Evolutionary conservation across 495 filamentous ascomycete species (phyloP).

Genomic region (Chaetomium tenue): DNA sequence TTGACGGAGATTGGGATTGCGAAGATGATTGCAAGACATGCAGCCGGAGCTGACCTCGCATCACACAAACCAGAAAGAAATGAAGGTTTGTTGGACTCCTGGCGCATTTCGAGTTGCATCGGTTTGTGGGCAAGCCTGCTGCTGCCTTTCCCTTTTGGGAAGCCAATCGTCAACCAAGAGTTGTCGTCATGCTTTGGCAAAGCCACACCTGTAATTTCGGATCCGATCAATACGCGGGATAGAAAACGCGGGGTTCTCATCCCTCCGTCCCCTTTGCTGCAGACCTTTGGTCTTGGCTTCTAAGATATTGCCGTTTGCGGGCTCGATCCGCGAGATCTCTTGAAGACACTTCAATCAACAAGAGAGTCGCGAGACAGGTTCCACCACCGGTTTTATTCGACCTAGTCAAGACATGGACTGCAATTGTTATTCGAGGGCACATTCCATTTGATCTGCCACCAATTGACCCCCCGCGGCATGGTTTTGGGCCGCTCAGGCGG

Average conservation of each 20-base stretch:
- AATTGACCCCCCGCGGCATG: too few relatives aligned
- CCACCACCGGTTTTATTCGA: too few relatives aligned
- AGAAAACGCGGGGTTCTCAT: constrained; percentile 10
- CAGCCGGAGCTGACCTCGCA: too few relatives aligned
- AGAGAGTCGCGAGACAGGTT: too few relatives aligned
- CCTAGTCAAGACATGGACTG: too few relatives aligned
- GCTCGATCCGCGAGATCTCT: too few relatives aligned
- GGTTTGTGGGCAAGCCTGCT: not conserved
- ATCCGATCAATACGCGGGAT: constrained; percentile 9
- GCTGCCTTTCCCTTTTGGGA: not conserved
- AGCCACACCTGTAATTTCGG: constrained; percentile 21
- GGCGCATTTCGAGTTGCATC: not conserved
- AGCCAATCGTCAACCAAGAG: not conserved
- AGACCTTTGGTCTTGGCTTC: not conserved
- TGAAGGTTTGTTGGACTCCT: too few relatives aligned
- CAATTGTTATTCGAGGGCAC: too few relatives aligned
- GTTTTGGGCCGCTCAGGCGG: too few relatives aligned
- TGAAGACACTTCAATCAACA: too few relatives aligned
- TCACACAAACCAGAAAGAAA: too few relatives aligned
- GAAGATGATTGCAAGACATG: not conserved
- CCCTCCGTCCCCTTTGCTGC: not conserved
- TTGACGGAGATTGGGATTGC: not conserved
- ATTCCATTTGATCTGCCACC: too few relatives aligned
- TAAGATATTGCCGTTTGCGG: not conserved
- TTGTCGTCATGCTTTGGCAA: constrained; percentile 18